A percentile compares a stretch with the other conserved stretches of the same genome.
phyloP scores from a whole-genome alignment of 2,329 filamentous ascomycete species.

The Colletotrichum tofieldiae region DNA sequence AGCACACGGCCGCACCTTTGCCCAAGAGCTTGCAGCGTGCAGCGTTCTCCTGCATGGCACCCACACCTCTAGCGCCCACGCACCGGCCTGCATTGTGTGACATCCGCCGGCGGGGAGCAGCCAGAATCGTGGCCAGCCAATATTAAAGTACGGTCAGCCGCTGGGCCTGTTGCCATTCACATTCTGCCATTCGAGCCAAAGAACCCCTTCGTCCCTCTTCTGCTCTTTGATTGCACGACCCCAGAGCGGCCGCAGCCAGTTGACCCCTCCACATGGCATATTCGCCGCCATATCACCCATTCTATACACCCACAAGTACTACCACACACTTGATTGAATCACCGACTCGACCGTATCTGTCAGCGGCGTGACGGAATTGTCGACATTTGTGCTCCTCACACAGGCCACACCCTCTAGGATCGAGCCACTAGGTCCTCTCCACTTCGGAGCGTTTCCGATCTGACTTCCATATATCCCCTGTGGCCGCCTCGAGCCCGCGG shows the following conservation, averaged over 20 bases:
- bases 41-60: conserved; percentile 40
- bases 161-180: conserved; percentile 53
- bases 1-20: conserved; percentile 28
- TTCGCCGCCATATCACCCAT: conserved; percentile 46
- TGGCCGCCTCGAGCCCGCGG: conserved; percentile 26
- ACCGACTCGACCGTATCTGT: conserved; percentile 15
- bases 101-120: conserved; percentile 58
- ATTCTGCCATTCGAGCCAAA: conserved; percentile 43
- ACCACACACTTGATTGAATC: conserved; percentile 24
- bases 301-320: conserved; percentile 29
- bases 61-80: conserved; percentile 49
- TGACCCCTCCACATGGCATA: conserved; percentile 51
- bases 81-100: conserved; percentile 47
- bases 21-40: conserved; percentile 39
- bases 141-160: conserved; percentile 67
- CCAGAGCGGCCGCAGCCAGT: conserved; percentile 30
- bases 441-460: conserved; percentile 36
- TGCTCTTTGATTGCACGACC: conserved; percentile 46
- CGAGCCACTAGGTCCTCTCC: conserved; percentile 33
- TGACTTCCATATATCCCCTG: conserved; percentile 46
- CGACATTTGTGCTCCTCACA: conserved; percentile 24
- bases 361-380: conserved; percentile 41
- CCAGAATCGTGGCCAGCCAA: conserved; percentile 62
- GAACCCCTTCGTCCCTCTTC: conserved; percentile 42
- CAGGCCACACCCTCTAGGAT: conserved; percentile 25